Evolutionary conservation across 805 yeast species (phyloP).

Genomic region (Teunomyces aglyptinius): DNA sequence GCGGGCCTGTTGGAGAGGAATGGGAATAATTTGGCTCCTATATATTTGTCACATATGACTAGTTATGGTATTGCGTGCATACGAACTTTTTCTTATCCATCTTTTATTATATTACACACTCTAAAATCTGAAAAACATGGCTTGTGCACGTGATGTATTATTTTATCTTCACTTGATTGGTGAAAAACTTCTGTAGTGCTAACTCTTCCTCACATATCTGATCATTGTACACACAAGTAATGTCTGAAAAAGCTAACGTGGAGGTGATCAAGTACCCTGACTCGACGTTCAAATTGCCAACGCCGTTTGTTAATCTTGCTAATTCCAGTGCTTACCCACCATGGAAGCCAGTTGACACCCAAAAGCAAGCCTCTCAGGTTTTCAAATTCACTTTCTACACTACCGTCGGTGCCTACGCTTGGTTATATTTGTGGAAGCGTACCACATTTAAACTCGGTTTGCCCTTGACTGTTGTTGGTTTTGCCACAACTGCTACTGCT

Average conservation of each 20-base stretch:
- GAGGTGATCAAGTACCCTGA: constrained; percentile 24
- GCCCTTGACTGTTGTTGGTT: constrained; percentile 38
- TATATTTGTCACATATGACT: no score
- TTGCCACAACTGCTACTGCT: constrained; percentile 53
- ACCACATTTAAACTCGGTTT: constrained; percentile 41
- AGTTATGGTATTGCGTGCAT: no score
- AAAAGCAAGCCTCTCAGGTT: constrained; percentile 47
- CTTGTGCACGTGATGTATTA: constrained; percentile 2
- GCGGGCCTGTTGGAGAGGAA: no score
- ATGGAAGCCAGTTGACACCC: constrained; percentile 57
- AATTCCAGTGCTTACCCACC: constrained; percentile 42
- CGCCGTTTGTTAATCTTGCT: constrained; percentile 39
- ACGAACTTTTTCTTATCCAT: no score
- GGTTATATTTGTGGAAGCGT: constrained; percentile 44
- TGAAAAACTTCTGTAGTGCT: not conserved
- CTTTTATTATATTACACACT: no score
- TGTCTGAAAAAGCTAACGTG: constrained; percentile 11
- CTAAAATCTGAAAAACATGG: not conserved
- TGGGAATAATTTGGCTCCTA: no score
- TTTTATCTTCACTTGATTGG: constrained; percentile 5
- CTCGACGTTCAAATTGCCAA: constrained; percentile 40
- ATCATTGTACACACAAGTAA: constrained; percentile 6
- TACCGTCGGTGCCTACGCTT: constrained; percentile 48
- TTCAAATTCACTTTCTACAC: constrained; percentile 47
- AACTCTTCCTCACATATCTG: constrained; percentile 1